phyloP scores from a whole-genome alignment of 768 basidiomycete genomes.

The Boletus vinaceobasis region DNA sequence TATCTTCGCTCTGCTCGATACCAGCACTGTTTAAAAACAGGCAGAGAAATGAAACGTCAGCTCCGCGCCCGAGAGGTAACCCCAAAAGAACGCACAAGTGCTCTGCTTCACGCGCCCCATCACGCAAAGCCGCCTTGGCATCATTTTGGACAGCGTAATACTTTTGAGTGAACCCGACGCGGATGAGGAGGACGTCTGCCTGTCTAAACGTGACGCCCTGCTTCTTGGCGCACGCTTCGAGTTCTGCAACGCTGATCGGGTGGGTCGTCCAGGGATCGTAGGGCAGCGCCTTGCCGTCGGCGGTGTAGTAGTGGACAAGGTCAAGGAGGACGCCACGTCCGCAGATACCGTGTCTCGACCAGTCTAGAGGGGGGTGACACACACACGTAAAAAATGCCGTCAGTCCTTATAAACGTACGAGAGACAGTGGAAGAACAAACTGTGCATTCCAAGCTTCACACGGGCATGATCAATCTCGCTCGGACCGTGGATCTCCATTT shows the following conservation, averaged over 20 bases:
- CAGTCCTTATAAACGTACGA: background rate
- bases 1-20: constrained; percentile 64
- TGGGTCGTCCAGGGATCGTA: constrained; percentile 65
- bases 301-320: constrained; percentile 51
- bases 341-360: constrained; percentile 68
- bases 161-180: constrained; percentile 62
- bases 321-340: constrained; percentile 68
- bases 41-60: background rate
- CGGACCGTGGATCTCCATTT: constrained; percentile 48
- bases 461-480: constrained; percentile 43
- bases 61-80: background rate
- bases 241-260: constrained; percentile 48
- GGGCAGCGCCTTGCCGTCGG: constrained; percentile 39
- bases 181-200: constrained; percentile 59
- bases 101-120: constrained; percentile 36
- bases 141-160: constrained; percentile 43
- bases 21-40: constrained; percentile 51
- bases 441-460: constrained; percentile 62
- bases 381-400: background rate
- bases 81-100: constrained; percentile 44
- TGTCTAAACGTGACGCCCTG: constrained; percentile 57
- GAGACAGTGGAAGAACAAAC: constrained; percentile 36
- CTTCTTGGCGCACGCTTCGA: constrained; percentile 55
- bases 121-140: constrained; percentile 42
- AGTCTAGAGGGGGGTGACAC: constrained; percentile 40